phyloP scores from a whole-genome alignment of 2,329 filamentous ascomycete species.

The Colletotrichum endophyticum region DNA sequence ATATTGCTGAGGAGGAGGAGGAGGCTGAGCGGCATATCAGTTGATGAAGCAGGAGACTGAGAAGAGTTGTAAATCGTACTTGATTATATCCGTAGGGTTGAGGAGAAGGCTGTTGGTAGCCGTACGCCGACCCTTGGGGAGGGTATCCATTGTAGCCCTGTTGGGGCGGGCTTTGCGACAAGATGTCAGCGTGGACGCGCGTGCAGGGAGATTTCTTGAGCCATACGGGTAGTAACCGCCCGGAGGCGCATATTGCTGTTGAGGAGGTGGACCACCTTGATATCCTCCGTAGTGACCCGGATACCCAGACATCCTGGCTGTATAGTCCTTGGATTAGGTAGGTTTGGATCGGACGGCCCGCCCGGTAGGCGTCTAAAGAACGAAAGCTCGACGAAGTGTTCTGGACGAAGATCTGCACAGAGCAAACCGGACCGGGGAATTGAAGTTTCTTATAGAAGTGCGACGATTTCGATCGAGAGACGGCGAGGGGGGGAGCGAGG shows the following conservation, averaged over 20 bases:
- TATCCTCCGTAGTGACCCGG: constrained; percentile 56
- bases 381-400: neutral
- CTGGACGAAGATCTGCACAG: neutral
- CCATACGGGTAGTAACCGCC: constrained; percentile 57
- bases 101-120: constrained; percentile 55
- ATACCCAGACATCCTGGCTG: constrained; percentile 64
- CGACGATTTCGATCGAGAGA: neutral
- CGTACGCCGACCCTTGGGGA: constrained; percentile 43
- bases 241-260: constrained; percentile 42
- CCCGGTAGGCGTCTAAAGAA: neutral
- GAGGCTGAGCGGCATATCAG: constrained; percentile 30
- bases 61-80: constrained; percentile 26
- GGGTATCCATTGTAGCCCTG: constrained; percentile 52
- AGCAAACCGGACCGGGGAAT: neutral
- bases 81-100: constrained; percentile 53
- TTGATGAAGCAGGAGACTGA: constrained; percentile 1
- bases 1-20: constrained; percentile 47
- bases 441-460: neutral
- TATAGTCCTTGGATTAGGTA: neutral
- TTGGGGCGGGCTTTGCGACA: constrained; percentile 38
- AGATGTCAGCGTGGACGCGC: constrained; percentile 26
- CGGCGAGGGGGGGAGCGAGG: neutral
- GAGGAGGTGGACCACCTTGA: constrained; percentile 35
- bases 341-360: neutral
- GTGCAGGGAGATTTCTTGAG: constrained; percentile 29